Evolutionary conservation across 1,284 basidiomycete species (phyloP), one percentile per base, ranked within the genome.

Genomic region (Austropuccinia psidii): DNA sequence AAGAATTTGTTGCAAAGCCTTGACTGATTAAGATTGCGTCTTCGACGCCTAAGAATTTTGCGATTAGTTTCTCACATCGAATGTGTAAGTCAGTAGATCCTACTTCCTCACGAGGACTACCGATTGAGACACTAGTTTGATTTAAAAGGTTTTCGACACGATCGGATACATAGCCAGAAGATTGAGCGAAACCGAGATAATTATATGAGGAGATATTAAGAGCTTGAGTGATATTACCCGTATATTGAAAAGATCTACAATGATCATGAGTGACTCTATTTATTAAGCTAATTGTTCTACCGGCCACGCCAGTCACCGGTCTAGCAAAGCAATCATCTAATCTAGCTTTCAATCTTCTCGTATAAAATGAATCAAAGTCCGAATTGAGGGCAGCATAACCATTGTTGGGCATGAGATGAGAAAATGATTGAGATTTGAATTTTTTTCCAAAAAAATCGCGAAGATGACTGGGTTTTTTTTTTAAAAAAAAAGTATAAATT

Each of bases 291-390:
- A 97, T 92, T 43, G 95, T 96, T 65, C 96, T 90, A 3, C 94
- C 95, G 19, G 95, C 91, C 31, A 98, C 95, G 35, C 93, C 93
- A 0, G 95, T 97, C 74, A 91, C 87, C 24, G 95, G 95, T 73
- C 93, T 87, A 1, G 90, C 88, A 83, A 99, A 98, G 81, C 93
- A 96, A 81, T 97, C 93, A 79, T 97, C 94, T 81, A 99, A 88
- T 70, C 95, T 90, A 29, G 85, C 84, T 83, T 98, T 98, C 77
- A 98, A 86, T 8, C 94, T 89, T 74, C 95, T 90, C 73, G 93
- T 97, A 84, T 98, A 98, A 84, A 98, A 99, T 35, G 94, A 98
- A 83, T 98, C 96, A 78, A 98, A 98, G 82, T 98, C 95, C 39
- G 93, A 96, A 83, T 94, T 96, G 76, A 98, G 85, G 15, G 96